Conservation (phyloP, 768 basidiomycete species). For the Flagelloscypha sp. region DNA sequence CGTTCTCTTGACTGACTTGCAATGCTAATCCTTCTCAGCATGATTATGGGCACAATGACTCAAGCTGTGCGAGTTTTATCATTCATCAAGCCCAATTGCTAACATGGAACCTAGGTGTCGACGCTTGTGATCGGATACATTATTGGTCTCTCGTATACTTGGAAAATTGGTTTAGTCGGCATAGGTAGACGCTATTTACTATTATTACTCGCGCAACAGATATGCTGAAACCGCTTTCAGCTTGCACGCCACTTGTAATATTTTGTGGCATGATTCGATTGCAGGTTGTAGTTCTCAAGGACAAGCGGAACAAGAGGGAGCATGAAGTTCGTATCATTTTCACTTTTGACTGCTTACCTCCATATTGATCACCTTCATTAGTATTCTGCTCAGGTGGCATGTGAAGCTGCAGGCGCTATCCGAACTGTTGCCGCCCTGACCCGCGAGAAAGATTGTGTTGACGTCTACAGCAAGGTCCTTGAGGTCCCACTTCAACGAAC, state of each 20-base stretch:
- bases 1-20: slow-evolving; percentile 78
- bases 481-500: slow-evolving; percentile 33
- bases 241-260: slow-evolving; percentile 14
- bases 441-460: slow-evolving; percentile 37
- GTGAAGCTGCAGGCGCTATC: slow-evolving; percentile 49
- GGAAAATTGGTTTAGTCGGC: slow-evolving; percentile 42
- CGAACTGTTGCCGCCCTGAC: slow-evolving; percentile 48
- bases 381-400: slow-evolving; percentile 44
- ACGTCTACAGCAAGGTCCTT: slow-evolving; percentile 29
- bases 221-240: slow-evolving; percentile 9
- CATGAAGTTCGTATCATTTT: too few species aligned
- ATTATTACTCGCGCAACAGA: neutral
- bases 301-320: slow-evolving; percentile 27
- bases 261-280: neutral
- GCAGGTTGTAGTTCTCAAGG: slow-evolving; percentile 23
- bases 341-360: too few species aligned
- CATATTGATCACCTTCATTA: too few species aligned
- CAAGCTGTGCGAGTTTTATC: neutral
- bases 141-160: slow-evolving; percentile 39
- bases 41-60: slow-evolving; percentile 37
- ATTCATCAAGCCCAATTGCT: neutral
- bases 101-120: slow-evolving; percentile 41
- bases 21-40: too few species aligned
- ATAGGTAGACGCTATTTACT: slow-evolving; percentile 32
- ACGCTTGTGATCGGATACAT: slow-evolving; percentile 35